Conservation (phyloP, 495 filamentous ascomycete species). For the Paragyromitra xinjiangensis region DNA sequence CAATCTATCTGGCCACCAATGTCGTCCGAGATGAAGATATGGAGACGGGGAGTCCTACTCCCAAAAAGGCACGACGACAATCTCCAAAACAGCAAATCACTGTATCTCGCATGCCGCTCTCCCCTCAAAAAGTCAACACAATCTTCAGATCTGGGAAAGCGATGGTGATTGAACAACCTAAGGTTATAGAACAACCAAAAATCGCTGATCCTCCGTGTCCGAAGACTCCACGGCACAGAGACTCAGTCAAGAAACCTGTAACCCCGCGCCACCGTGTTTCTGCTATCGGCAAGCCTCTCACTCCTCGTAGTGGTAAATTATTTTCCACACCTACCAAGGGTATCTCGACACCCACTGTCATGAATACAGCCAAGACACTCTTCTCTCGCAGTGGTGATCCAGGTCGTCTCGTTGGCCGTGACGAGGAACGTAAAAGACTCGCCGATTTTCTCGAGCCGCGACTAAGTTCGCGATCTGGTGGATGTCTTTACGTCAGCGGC, state of each 20-base stretch:
- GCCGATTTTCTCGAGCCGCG: constrained; percentile 72
- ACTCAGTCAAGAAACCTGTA: constrained; percentile 69
- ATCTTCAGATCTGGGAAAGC: constrained; percentile 36
- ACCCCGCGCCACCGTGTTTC: constrained; percentile 76
- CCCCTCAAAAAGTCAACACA: constrained; percentile 45
- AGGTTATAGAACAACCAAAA: constrained; percentile 8
- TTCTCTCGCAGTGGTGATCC: constrained; percentile 83
- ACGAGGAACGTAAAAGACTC: constrained; percentile 78
- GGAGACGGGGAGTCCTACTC: constrained; percentile 30
- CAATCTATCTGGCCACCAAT: constrained; percentile 14
- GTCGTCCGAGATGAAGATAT: constrained; percentile 9
- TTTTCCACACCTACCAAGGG: constrained; percentile 66
- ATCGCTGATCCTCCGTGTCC: constrained; percentile 58
- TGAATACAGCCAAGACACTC: constrained; percentile 84
- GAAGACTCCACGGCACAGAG: constrained; percentile 72
- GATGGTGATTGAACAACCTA: constrained; percentile 21
- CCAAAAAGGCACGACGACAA: constrained; percentile 34
- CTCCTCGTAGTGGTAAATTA: constrained; percentile 69
- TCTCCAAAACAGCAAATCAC: constrained; percentile 16
- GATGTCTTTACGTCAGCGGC: constrained; percentile 95
- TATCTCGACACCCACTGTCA: constrained; percentile 70
- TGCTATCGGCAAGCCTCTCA: constrained; percentile 69
- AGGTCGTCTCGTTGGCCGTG: constrained; percentile 80
- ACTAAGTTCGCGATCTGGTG: constrained; percentile 68
- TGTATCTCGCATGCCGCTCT: constrained; percentile 35